Conservation (phyloP, 768 basidiomycete genomes). For the Termitomyces sp. region DNA sequence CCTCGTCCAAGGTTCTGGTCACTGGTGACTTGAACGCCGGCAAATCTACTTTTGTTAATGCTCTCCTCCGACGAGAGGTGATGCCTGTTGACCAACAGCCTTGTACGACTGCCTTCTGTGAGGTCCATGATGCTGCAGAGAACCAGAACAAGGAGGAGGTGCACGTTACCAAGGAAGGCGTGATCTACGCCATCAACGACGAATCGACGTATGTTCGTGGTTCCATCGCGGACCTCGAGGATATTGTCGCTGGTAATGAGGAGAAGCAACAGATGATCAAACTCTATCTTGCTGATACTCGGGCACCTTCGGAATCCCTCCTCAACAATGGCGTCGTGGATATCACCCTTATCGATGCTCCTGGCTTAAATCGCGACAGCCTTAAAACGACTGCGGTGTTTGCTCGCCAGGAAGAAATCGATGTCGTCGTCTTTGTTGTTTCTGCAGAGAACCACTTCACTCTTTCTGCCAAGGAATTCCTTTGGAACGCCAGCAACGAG, state of each 20-base stretch:
- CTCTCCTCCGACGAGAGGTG: conserved; percentile 81
- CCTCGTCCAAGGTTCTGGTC: conserved; percentile 92
- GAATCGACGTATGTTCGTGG: conserved; percentile 72
- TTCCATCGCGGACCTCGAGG: conserved; percentile 66
- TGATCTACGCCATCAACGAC: conserved; percentile 64
- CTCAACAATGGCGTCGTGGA: conserved; percentile 94
- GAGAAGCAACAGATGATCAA: conserved; percentile 73
- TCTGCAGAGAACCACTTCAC: conserved; percentile 99
- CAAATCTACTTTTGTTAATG: conserved; percentile 98
- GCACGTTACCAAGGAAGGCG: conserved; percentile 70
- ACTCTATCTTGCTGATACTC: conserved; percentile 82
- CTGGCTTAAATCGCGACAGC: conserved; percentile 94
- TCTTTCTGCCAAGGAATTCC: conserved; percentile 90
- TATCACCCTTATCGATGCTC: conserved; percentile 97
- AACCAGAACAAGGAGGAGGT: conserved; percentile 80
- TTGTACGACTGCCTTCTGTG: conserved; percentile 94
- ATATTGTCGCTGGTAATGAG: conserved; percentile 73
- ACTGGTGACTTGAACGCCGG: conserved; percentile 98
- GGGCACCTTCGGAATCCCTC: conserved; percentile 74
- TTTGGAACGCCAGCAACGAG: conserved; percentile 89
- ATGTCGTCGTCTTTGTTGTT: conserved; percentile 97
- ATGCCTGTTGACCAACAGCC: conserved; percentile 99
- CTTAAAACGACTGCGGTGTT: conserved; percentile 94
- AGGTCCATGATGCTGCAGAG: conserved; percentile 88
- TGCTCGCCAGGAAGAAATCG: conserved; percentile 94